Evolutionary conservation across 192 early-diverging fungal genomes (phyloP), one percentile per base, ranked within the genome.

Genomic region (Thamnidium elegans): DNA sequence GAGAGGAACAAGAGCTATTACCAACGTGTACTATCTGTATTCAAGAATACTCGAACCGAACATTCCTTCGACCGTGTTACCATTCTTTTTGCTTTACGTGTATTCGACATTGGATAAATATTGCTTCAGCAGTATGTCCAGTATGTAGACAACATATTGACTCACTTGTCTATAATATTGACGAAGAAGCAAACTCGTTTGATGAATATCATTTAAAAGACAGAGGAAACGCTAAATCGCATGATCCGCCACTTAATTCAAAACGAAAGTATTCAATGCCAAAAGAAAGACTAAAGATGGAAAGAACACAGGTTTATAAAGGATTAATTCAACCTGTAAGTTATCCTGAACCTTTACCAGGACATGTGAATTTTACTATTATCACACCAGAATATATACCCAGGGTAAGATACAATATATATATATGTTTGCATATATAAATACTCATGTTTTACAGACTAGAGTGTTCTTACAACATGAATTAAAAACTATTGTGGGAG

Each of bases 1-100:
- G 9, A 39, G 36, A 39, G 9, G 36, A 39, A 39, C 7, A 39
- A 39, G 36, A 1, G 36, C 36, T 39, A 9, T 39, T 39, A 39
- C 68, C 68, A 4, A 43, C 43, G 5, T 72, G 70, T 48, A 31
- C 70, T 7, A 67, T 72, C 42, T 72, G 70, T 21, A 51, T 72
- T n/a, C 70, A 72, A 15, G 58, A 50, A 21, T 66, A 55, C 23
- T 39, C 44, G 3, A 50, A 67, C 30, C 65, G 60, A 15, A 53
- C 65, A 0, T 72, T 61, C 43, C 48, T 72, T 31, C 32, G 59
- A 9, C 70, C 63, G 8, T 72, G 70, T 13, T 72, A 62, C 54
- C 70, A 72, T 51, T 67, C 59, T 2, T 72, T 67, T 43, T 72
- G 70, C 23, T 62, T 72, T 34, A 13, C 44, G 0, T 72, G 70